Base-by-base conservation (phyloP, 805 yeast genomes). In the Pichia kluyveri region DNA sequence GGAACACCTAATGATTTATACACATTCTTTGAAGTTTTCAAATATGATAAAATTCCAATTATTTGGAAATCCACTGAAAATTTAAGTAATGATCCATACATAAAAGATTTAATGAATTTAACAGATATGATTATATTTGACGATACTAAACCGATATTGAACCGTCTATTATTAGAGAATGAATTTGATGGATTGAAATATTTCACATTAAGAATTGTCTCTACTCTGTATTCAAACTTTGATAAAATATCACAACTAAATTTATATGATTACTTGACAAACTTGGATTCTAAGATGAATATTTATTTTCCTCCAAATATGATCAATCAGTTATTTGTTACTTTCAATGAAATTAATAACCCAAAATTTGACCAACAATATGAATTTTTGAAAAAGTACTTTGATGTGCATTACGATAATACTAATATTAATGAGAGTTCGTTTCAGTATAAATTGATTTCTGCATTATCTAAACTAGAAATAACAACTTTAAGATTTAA, bases 1-100 rank as follows among this genome's bases (percentile, higher is more conserved):
- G 66, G 65, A 0, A 45, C 50, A 2, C 14, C 48, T 1, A 44
- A 41, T 11, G 60, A 60, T 31, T 31, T 62, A 7, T 48, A 51
- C 12, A 19, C 40, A 5, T 45, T 59, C 12, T 46, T 52, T 17
- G 55, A 49, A 18, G 47, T 47, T 15, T 58, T 54, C 40, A 51
- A 39, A 38, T 46, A 49, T 27, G 47, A 45, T 4, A 38, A 45
- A 32, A 41, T 43, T 6, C 56, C 56, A 2, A 48, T 44, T 32
- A 17, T 48, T 6, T 40, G 52, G 42, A 50, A 47, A 15, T 46
- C 46, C 39, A 14, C 42, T 2, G 36, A 37, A 8, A 46, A 53
- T 19, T 37, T 53, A 38, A 36, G 30, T 6, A 28, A 28, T 17
- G 44, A 45, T n/a, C 36, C 36, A 18, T 36, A 30, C 2, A 19